Percentiles rank a stretch among this genome's conserved stretches.
phyloP scores from a whole-genome alignment of 805 yeast species.

The Candida sakaeoensis region DNA sequence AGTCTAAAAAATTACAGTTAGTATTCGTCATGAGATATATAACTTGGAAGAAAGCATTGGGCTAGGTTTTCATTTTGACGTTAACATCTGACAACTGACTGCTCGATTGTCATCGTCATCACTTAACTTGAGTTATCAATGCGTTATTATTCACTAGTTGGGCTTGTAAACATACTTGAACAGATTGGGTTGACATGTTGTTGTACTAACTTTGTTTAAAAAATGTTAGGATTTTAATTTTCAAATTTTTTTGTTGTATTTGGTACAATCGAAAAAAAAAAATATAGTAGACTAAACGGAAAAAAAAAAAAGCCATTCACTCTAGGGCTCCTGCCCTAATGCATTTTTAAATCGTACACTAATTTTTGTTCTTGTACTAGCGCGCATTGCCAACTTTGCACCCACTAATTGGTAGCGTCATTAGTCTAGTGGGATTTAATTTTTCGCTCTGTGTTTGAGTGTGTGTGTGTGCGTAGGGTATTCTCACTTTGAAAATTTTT shows the following conservation, averaged over 20 bases:
- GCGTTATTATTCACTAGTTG: background rate
- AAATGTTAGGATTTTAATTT: constrained; percentile 13
- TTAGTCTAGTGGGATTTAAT: no score
- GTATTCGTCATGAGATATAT: background rate
- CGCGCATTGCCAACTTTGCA: background rate
- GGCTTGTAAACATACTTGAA: constrained; percentile 62
- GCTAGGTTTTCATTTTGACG: no score
- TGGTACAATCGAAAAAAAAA: background rate
- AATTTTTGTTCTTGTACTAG: background rate
- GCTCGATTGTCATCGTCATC: no score
- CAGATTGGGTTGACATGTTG: constrained; percentile 76
- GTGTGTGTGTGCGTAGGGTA: background rate
- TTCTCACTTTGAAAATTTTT: constrained; percentile 8
- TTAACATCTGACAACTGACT: no score
- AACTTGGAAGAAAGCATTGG: no score
- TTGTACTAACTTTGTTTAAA: constrained; percentile 10
- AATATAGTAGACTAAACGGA: background rate
- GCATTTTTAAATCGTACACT: background rate
- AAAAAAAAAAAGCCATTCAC: background rate
- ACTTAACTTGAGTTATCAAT: no score
- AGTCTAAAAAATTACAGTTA: constrained; percentile 52
- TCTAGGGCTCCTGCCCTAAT: constrained; percentile 2
- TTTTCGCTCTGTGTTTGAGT: no score
- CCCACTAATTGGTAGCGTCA: background rate
- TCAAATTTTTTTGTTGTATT: constrained; percentile 7